Conservation (phyloP, 345 rosid species). For the Durio zibethinus region DNA sequence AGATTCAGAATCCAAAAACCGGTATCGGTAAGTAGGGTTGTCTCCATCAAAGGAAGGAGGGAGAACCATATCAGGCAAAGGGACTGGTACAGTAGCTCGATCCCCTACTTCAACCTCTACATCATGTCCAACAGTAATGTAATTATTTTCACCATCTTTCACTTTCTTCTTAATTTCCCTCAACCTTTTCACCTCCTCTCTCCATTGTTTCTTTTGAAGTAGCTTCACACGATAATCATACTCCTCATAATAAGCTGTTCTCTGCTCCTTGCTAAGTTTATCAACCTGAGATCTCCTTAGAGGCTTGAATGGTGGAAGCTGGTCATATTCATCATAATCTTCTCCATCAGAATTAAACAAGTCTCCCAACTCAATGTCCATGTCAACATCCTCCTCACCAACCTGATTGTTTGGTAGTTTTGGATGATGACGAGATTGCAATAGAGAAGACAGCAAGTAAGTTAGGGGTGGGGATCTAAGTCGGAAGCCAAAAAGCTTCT, state of each 20-base stretch:
- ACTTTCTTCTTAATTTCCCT: constrained; percentile 36
- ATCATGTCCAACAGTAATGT: constrained; percentile 10
- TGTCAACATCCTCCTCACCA: constrained; percentile 32
- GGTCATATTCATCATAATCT: constrained; percentile 34
- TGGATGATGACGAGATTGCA: constrained; percentile 38
- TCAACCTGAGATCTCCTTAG: constrained; percentile 34
- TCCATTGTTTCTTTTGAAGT: constrained; percentile 46
- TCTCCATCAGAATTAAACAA: constrained; percentile 29
- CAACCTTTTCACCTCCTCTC: constrained; percentile 31
- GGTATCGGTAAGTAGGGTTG: constrained; percentile 35
- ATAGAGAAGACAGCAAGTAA: constrained; percentile 43
- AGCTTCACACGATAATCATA: constrained; percentile 44
- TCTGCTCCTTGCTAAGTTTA: constrained; percentile 39
- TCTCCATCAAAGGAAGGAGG: constrained; percentile 44
- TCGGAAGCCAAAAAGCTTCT: constrained; percentile 29
- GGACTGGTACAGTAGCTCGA: constrained; percentile 18
- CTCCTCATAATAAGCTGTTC: constrained; percentile 41
- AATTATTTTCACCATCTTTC: constrained; percentile 9
- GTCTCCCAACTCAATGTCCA: constrained; percentile 30
- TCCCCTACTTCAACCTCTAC: constrained; percentile 22
- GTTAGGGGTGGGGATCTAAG: constrained; percentile 33
- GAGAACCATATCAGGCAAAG: constrained; percentile 35
- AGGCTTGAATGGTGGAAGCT: constrained; percentile 49
- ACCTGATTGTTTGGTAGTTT: constrained; percentile 29
- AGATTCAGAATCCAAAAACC: constrained; percentile 27